A percentile compares a stretch with the other conserved stretches of the same genome.
These are phyloP conservation scores for Bondarzewia mesenterica DNA, from an alignment of 1,284 basidiomycete genomes.

Conservation along the genomic window DNA sequence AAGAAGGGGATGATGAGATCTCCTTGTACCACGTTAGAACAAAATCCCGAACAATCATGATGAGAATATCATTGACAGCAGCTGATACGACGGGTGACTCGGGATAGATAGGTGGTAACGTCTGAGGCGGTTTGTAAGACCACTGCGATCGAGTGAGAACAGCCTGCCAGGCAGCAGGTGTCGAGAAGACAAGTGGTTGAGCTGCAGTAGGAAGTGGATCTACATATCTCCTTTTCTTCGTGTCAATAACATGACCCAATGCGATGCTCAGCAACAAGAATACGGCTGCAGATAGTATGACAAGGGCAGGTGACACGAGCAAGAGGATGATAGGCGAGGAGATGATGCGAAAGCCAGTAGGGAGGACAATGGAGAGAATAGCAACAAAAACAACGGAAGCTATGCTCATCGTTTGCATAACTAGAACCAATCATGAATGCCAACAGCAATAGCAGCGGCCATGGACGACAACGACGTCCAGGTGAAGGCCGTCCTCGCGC, in stretches of 20 bases:
- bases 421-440: slow-evolving; percentile 16
- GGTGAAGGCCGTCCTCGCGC: too few species aligned
- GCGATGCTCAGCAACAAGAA: slow-evolving; percentile 48
- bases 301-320: slow-evolving; percentile 51
- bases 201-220: slow-evolving; percentile 44
- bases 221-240: slow-evolving; percentile 22
- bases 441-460: not conserved
- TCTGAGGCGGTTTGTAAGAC: slow-evolving; percentile 62
- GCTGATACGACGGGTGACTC: slow-evolving; percentile 56
- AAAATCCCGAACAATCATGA: slow-evolving; percentile 78
- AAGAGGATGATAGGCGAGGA: slow-evolving; percentile 60
- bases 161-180: slow-evolving; percentile 86
- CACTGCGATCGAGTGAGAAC: slow-evolving; percentile 78
- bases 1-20: slow-evolving; percentile 79
- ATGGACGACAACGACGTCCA: not conserved
- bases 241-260: slow-evolving; percentile 50
- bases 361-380: slow-evolving; percentile 44
- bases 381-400: slow-evolving; percentile 45
- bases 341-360: slow-evolving; percentile 41
- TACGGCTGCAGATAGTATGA: slow-evolving; percentile 38
- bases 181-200: slow-evolving; percentile 73
- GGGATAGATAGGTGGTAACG: slow-evolving; percentile 53
- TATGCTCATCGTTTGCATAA: slow-evolving; percentile 21
- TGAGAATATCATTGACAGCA: slow-evolving; percentile 69
- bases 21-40: slow-evolving; percentile 80